Base-by-base conservation (phyloP, 371 early-diverging fungal species). In the Mortierella sp. region DNA sequence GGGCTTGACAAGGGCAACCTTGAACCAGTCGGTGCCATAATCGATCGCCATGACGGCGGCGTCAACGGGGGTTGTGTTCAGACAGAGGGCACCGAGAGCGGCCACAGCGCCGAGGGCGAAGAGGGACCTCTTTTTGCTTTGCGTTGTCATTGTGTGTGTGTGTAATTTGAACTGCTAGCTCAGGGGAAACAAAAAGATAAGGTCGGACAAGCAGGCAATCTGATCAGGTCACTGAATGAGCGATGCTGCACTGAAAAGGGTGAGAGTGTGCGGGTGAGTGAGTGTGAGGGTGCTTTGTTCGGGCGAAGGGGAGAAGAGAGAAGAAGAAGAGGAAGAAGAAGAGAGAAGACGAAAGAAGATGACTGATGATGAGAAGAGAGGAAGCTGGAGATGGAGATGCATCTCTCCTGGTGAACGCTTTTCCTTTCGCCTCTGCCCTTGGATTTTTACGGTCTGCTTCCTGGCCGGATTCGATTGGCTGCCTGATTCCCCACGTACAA, bases 11-110 rank as follows among this genome's bases (percentile, higher is more conserved):
- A 98, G 89, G 10, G 96, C 96, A 34, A 98, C 95, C 81, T 98
- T 98, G 88, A 98, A 95, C 97, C 98, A 98, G 75, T 98, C 97
- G 0, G 96, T 94, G 72, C 99, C 99, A 86, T 95, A 97, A 88
- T 99, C 99, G 85, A 99, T 96, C 21, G 98, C 97, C 87, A 98
- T 94, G 55, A 98, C 97, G 21, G 94, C 93, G 19, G 93, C 93
- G 64, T 85, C 74, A 44, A 76, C 86, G 16, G 79, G 81, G 34
- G 61, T 71, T 40, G 79, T 78, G 50, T 78, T 78, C 28, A 84
- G 71, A 69, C 86, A 81, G 59, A 85, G 76, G 24, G 84, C 75
- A 28, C 74, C 86, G n/a, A 85, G 72, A 72, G 86, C 86, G 21
- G 86, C 86, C 11, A 85, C 82, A 9, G 81, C 86, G n/a, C 86